Conservation (phyloP, 1,139 yeast species). For the Wickerhamiella pararugosa region DNA sequence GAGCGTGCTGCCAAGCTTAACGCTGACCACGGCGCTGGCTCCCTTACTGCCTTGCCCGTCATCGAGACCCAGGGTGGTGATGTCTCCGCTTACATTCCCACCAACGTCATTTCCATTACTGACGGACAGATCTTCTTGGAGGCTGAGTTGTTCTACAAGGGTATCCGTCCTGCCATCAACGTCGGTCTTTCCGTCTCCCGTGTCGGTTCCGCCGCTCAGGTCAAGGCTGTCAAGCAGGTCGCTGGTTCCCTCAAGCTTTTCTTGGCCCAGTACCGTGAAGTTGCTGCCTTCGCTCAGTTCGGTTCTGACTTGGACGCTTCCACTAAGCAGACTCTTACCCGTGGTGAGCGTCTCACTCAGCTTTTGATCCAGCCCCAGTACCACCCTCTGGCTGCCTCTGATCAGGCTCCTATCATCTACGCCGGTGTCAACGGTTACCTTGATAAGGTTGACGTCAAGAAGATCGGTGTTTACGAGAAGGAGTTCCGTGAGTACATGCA, state of each 20-base stretch:
- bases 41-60: conserved; percentile 90
- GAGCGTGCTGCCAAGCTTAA: conserved; percentile 98
- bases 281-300: conserved; percentile 99
- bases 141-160: conserved; percentile 99
- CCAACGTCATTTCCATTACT: conserved; percentile 92
- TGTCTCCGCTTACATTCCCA: conserved; percentile 95
- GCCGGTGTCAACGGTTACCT: conserved; percentile 99
- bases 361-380: conserved; percentile 96
- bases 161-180: conserved; percentile 99
- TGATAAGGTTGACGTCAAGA: conserved; percentile 71
- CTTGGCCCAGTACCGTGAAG: conserved; percentile 99
- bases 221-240: conserved; percentile 99
- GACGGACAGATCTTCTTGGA: conserved; percentile 98
- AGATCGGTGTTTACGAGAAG: conserved; percentile 83
- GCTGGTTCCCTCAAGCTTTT: conserved; percentile 99
- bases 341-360: conserved; percentile 99
- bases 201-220: conserved; percentile 99
- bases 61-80: conserved; percentile 99
- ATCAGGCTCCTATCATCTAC: conserved; percentile 95
- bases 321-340: conserved; percentile 94
- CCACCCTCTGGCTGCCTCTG: conserved; percentile 95
- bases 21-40: conserved; percentile 79
- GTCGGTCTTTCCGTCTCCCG: conserved; percentile 99
- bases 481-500: conserved; percentile 77
- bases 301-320: conserved; percentile 99